Base-by-base conservation (phyloP, 257 asterid species). In the Solanum dulcamara region DNA sequence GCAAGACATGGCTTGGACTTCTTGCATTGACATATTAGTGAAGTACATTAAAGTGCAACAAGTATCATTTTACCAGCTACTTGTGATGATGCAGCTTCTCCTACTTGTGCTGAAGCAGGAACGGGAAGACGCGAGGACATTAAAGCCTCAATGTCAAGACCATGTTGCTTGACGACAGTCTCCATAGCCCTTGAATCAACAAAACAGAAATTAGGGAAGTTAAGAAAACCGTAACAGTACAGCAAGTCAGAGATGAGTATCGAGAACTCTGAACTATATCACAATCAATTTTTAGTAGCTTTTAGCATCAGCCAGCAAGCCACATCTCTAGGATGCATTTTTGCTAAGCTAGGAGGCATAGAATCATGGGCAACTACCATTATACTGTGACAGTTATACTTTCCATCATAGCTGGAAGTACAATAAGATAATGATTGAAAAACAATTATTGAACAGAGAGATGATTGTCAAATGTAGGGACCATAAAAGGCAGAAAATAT, bases 141-240 rank as follows among this genome's bases (percentile, higher is more conserved):
- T 83, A 97, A 91, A 80, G 95, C 91, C 88, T 95, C 98, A 85
- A 95, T 93, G 83, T 97, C 99, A 84, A 97, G 97, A 89, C 93
- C 94, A 90, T 97, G 92, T 86, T 97, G 98, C 86, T 94, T 95
- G 86, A 97, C 93, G 64, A 97, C 98, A 86, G 99, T 97, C 91
- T 97, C 98, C 99, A 97, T 97, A 60, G 99, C 99, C 97, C 99
- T 97, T 86, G 88, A 87, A 88, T 84, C 53, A 82, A 74, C 74
- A 83, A 72, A 83, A 77, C 50, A 86, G 30, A 67, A 14, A 50
- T 64, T 28, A 33, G 37, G 46, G 6, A 44, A 50, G 37, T 11
- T 62, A 30, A 35, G 64, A 46, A 18, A 79, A 48, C 40, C 48
- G 64, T 26, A 28, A 48, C 83, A 30, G 64, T 32, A 83, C 14